Conservation (phyloP, 805 yeast genomes). For the Torulaspora gathmanii region DNA sequence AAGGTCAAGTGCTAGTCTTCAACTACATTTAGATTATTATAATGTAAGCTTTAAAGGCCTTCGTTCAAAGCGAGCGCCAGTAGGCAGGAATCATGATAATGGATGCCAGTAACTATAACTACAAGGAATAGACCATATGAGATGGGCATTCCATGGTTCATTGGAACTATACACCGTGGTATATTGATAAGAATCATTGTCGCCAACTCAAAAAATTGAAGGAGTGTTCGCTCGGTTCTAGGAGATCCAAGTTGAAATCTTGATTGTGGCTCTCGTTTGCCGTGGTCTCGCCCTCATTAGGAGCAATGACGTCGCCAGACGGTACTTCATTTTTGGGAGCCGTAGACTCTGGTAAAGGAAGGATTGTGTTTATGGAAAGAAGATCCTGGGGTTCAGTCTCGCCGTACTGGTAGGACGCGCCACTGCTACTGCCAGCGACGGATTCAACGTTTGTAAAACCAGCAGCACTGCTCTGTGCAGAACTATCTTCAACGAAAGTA, state of each 20-base stretch:
- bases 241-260: conserved; percentile 21
- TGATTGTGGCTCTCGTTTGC: conserved; percentile 1
- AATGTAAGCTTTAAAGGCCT: too few relatives aligned
- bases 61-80: too few relatives aligned
- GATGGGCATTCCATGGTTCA: not conserved
- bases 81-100: too few relatives aligned
- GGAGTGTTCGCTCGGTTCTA: conserved; percentile 22
- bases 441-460: conserved; percentile 5
- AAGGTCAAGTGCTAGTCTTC: not conserved
- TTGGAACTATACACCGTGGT: too few relatives aligned
- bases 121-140: not conserved
- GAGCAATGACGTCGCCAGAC: conserved; percentile 1
- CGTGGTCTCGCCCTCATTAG: not conserved
- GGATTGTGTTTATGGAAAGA: conserved; percentile 8
- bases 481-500: conserved; percentile 7
- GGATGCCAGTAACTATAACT: not conserved
- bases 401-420: conserved; percentile 8
- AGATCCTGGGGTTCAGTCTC: conserved; percentile 9
- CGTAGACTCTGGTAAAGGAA: conserved; percentile 7
- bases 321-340: conserved; percentile 1
- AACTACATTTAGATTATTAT: not conserved
- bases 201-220: conserved; percentile 30
- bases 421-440: conserved; percentile 10
- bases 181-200: conserved; percentile 2
- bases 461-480: not conserved